A percentile compares a stretch with the other conserved stretches of the same genome.
These are phyloP conservation scores for Solanum etuberosum DNA, from an alignment of 257 asterid genomes.

Conservation along the genomic window DNA sequence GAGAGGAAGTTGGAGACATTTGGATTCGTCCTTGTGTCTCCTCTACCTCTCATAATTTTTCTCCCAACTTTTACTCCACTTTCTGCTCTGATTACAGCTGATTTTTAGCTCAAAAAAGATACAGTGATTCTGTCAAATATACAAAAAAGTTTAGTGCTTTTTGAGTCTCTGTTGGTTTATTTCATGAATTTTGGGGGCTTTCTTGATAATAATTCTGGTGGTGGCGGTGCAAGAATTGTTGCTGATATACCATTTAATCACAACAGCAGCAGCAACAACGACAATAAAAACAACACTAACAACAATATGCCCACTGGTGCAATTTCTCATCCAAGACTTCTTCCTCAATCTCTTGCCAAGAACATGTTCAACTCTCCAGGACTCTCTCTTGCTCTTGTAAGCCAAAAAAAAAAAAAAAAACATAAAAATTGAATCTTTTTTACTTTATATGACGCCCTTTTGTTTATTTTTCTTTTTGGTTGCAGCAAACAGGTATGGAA, in stretches of 20 bases:
- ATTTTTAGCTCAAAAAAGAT: background rate
- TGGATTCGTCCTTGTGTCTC: constrained; percentile 87
- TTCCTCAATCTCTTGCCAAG: constrained; percentile 42
- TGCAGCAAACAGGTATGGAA: constrained; percentile 70
- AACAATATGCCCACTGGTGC: constrained; percentile 40
- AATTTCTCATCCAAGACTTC: constrained; percentile 40
- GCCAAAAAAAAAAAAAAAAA: background rate
- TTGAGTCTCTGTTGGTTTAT: background rate
- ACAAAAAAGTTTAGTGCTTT: background rate
- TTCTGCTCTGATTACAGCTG: background rate
- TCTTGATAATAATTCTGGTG: constrained; percentile 57
- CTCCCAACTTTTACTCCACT: background rate
- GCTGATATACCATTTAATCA: constrained; percentile 36
- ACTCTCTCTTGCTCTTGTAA: constrained; percentile 92
- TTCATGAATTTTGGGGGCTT: constrained; percentile 96
- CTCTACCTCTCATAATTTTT: constrained; percentile 55
- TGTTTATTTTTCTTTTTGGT: background rate
- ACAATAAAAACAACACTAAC: background rate
- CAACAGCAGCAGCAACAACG: constrained; percentile 8
- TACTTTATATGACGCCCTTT: background rate
- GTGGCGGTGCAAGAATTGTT: constrained; percentile 51
- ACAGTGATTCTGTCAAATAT: background rate
- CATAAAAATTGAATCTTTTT: background rate
- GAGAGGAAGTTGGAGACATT: constrained; percentile 83
- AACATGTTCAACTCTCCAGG: constrained; percentile 75